phyloP scores from a whole-genome alignment of 352 stramenopile genomes.

The Phytophthora tentaculata region DNA sequence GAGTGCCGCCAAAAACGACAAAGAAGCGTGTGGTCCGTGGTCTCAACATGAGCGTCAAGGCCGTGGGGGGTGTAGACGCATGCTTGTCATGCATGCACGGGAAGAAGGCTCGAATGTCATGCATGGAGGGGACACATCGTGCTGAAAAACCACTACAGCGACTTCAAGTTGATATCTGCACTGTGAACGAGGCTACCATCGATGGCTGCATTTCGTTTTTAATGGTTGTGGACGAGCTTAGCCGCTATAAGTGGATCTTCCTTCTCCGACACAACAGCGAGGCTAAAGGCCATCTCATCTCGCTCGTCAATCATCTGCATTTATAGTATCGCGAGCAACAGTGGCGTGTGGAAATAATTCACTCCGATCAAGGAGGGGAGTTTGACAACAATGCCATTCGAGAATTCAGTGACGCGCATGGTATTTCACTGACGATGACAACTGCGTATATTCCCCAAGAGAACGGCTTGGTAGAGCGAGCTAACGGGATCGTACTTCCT shows the following conservation, averaged over 20 bases:
- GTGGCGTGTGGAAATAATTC: not conserved
- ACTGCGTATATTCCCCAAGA: not conserved
- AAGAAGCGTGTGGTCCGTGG: not conserved
- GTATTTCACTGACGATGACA: not conserved
- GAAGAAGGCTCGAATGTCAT: no score
- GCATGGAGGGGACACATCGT: no score
- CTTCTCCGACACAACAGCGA: not conserved
- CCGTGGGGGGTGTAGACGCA: no score
- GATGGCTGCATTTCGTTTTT: no score
- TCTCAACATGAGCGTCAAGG: no score
- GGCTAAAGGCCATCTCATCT: not conserved
- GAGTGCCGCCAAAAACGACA: no score
- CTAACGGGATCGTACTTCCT: conserved; percentile 2
- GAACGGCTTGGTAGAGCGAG: conserved; percentile 8
- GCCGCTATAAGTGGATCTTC: no score
- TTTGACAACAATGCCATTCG: not conserved
- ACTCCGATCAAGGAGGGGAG: not conserved
- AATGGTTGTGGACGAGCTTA: no score
- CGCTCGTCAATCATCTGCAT: not conserved
- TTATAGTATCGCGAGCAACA: not conserved
- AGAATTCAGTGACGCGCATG: not conserved
- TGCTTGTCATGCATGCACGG: no score
- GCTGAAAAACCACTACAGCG: no score
- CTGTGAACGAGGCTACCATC: no score
- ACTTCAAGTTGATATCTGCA: no score